Evolutionary conservation across 1,284 basidiomycete species (phyloP).

Genomic region (Malassezia brasiliensis): DNA sequence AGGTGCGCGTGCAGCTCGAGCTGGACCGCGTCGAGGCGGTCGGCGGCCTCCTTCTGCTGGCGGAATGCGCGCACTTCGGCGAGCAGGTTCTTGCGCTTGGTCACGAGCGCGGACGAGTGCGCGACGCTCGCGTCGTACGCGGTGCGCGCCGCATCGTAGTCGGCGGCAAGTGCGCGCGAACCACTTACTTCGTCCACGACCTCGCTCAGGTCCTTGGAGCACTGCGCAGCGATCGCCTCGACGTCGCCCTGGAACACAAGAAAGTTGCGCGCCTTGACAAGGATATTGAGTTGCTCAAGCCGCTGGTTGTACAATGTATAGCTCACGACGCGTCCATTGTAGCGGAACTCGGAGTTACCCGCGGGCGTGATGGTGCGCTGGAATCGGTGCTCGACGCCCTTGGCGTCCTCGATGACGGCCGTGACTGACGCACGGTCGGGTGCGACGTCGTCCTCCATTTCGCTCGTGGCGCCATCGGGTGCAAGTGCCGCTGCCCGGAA

Average conservation of each 20-base stretch:
- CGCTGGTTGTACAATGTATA: slow-evolving; percentile 35
- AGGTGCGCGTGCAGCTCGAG: slow-evolving; percentile 67
- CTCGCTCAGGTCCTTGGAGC: slow-evolving; percentile 73
- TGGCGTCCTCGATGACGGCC: slow-evolving; percentile 72
- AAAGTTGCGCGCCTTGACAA: slow-evolving; percentile 98
- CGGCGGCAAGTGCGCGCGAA: slow-evolving; percentile 66
- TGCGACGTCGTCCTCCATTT: slow-evolving; percentile 53
- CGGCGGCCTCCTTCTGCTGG: slow-evolving; percentile 88
- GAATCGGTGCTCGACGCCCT: slow-evolving; percentile 75
- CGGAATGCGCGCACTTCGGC: slow-evolving; percentile 95
- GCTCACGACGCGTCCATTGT: slow-evolving; percentile 34
- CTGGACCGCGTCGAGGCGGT: slow-evolving; percentile 70
- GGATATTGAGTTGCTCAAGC: slow-evolving; percentile 60
- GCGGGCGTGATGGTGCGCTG: slow-evolving; percentile 72
- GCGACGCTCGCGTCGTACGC: slow-evolving; percentile 83
- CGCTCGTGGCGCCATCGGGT: not conserved
- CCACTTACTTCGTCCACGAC: slow-evolving; percentile 83
- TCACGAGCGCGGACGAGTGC: slow-evolving; percentile 84
- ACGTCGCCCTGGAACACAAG: slow-evolving; percentile 96
- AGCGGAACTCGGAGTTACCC: slow-evolving; percentile 58
- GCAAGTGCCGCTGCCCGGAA: slow-evolving; percentile 57
- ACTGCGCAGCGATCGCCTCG: slow-evolving; percentile 92
- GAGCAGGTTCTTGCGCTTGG: slow-evolving; percentile 80
- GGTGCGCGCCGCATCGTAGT: slow-evolving; percentile 80
- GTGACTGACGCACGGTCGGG: slow-evolving; percentile 89